Evolutionary conservation across 257 asterid species (phyloP), one percentile per base, ranked within the genome.

Genomic region (Przewalskia tangutica): DNA sequence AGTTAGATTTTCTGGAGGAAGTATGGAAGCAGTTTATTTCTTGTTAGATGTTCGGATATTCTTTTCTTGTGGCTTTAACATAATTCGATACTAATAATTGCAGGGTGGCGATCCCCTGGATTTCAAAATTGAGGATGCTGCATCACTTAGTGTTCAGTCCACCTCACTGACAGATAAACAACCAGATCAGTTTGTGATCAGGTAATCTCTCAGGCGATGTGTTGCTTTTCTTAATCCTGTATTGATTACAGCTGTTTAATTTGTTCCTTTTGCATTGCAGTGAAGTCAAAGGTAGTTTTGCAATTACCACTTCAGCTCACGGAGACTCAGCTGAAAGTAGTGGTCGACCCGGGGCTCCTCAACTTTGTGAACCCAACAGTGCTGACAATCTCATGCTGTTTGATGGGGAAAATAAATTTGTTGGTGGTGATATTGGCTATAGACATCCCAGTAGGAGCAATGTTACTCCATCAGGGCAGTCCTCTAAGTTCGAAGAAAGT

Each of bases 41-140:
- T 82, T 55, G 63, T 90, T 84, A 50, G 46, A 50, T 27, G 23
- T 51, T 79, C 65, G 50, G 80, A 50, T 66, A 79, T 66, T 65
- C 64, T 66, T 51, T 64, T 40, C 62, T 85, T 64, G 84, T 58
- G 83, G 20, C 75, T 83, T 82, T 82, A 77, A 66, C 64, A 79
- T 76, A 83, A 82, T 82, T 82, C 63, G 80, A 78, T 80, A 40
- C 60, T 82, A 84, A 67, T 77, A 56, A 81, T 77, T 85, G 86
- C 93, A 94, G 98, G 98, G 98, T 77, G 98, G 98, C n/a, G 84
- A 94, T 83, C 98, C 97, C 8, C 87, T 94, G 83, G 96, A 94
- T 53, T 94, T 91, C 84, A 89, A 87, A 89, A 76, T 83, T 84
- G 93, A 89, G 81, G 89, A 82, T 76, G 88, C 85, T 71, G 87